Evolutionary conservation across 805 yeast genomes (phyloP).

Genomic region (Wilhelminamyces savonicus): DNA sequence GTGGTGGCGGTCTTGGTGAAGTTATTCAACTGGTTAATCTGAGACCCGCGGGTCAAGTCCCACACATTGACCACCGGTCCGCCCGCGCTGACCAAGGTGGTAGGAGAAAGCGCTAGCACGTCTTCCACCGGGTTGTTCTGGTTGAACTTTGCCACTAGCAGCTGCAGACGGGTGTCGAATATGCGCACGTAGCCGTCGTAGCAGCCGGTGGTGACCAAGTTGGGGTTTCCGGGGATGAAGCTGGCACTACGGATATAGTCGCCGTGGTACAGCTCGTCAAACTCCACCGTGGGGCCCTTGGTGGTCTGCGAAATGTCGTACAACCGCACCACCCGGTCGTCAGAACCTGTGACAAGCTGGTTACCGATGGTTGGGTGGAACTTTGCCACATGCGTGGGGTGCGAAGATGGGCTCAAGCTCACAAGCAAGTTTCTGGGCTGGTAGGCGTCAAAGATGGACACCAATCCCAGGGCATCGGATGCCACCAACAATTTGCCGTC

Average conservation of each 20-base stretch:
- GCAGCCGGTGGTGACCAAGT: constrained; percentile 85
- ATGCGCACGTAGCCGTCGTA: constrained; percentile 84
- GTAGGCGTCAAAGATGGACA: constrained; percentile 81
- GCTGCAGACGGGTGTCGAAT: constrained; percentile 66
- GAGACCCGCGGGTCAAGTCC: constrained; percentile 79
- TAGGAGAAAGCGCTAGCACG: constrained; percentile 64
- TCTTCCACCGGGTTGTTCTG: constrained; percentile 83
- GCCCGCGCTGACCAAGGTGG: constrained; percentile 74
- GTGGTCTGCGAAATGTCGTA: constrained; percentile 79
- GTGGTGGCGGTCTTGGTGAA: constrained; percentile 94
- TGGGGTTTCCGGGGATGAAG: constrained; percentile 70
- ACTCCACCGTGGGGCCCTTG: constrained; percentile 62
- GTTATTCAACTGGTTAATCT: constrained; percentile 68
- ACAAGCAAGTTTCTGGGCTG: constrained; percentile 75
- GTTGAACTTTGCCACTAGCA: constrained; percentile 57
- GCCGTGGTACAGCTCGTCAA: constrained; percentile 58
- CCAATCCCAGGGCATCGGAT: constrained; percentile 91
- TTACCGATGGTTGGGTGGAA: constrained; percentile 77
- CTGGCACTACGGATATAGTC: constrained; percentile 84
- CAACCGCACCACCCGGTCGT: constrained; percentile 78
- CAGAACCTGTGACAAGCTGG: constrained; percentile 80
- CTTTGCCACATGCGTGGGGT: constrained; percentile 90
- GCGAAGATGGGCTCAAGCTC: constrained; percentile 73
- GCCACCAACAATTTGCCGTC: constrained; percentile 92
- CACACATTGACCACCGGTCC: constrained; percentile 82